Conservation (phyloP, 2,329 filamentous ascomycete species). For the Aspergillus hortae region DNA sequence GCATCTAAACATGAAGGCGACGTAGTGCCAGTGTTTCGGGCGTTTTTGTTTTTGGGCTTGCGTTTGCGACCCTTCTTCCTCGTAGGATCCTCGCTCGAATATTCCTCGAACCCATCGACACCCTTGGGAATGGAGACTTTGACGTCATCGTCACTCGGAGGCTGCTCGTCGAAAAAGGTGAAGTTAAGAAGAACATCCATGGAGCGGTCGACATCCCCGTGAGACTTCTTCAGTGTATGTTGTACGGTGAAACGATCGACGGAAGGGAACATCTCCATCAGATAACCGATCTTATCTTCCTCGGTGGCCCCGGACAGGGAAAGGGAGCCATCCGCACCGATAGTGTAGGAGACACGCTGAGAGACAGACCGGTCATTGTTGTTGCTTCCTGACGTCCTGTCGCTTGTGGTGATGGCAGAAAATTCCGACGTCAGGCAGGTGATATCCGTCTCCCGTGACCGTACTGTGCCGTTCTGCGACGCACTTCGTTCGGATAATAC, state of each 20-base stretch:
- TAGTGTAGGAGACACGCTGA: slow-evolving; percentile 22
- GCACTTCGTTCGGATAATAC: slow-evolving; percentile 23
- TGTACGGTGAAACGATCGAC: slow-evolving; percentile 64
- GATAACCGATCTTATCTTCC: slow-evolving; percentile 59
- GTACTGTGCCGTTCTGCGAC: slow-evolving; percentile 30
- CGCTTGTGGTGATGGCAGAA: slow-evolving; percentile 33
- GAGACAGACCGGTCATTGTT: slow-evolving; percentile 14
- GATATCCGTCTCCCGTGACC: slow-evolving; percentile 48
- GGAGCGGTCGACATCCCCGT: slow-evolving; percentile 64
- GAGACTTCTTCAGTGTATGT: slow-evolving; percentile 64
- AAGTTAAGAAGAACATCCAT: slow-evolving; percentile 79
- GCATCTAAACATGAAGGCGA: slow-evolving; percentile 9
- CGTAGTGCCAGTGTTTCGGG: slow-evolving; percentile 20
- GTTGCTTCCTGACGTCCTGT: slow-evolving; percentile 6
- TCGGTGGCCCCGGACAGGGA: slow-evolving; percentile 31
- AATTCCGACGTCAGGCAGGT: slow-evolving; percentile 49
- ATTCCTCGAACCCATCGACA: slow-evolving; percentile 74
- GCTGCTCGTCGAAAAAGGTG: slow-evolving; percentile 68
- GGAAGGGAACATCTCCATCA: slow-evolving; percentile 69
- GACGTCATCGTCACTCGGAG: slow-evolving; percentile 47
- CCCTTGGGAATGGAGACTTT: slow-evolving; percentile 58
- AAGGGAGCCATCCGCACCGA: slow-evolving; percentile 26
- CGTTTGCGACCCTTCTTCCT: slow-evolving; percentile 44
- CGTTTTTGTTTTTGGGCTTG: slow-evolving; percentile 34
- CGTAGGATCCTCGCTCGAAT: slow-evolving; percentile 43